A percentile compares a stretch with the other conserved stretches of the same genome.
phyloP scores from a whole-genome alignment of 805 yeast species.

The Cyberlindnera maclurae region DNA sequence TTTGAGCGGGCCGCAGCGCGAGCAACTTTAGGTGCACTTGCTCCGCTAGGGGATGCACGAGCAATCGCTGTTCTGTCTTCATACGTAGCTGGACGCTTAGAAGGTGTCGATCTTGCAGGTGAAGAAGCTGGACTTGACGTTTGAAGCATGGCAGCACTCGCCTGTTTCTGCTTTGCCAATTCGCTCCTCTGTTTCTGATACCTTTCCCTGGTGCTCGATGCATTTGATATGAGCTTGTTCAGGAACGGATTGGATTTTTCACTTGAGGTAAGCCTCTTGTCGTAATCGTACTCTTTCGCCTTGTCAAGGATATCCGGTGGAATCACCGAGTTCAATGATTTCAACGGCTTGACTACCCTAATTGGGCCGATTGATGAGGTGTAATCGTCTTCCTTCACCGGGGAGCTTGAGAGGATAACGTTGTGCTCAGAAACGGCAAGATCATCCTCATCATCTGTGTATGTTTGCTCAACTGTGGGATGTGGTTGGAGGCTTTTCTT shows the following conservation, averaged over 20 bases:
- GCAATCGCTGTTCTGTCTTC: neutral
- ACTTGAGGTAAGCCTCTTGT: slow-evolving; percentile 1
- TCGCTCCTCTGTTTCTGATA: neutral
- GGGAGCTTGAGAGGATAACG: slow-evolving; percentile 9
- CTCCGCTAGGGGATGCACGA: neutral
- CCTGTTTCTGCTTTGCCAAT: neutral
- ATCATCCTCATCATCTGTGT: neutral
- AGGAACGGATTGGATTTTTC: slow-evolving; percentile 3
- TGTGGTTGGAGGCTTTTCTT: too few species aligned
- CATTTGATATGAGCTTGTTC: slow-evolving; percentile 1
- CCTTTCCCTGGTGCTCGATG: neutral
- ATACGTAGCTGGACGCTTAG: neutral
- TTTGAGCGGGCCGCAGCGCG: neutral
- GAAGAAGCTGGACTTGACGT: neutral
- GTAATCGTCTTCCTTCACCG: slow-evolving; percentile 1
- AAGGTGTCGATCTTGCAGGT: neutral
- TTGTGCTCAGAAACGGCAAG: slow-evolving; percentile 2
- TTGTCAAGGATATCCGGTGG: neutral
- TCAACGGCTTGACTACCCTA: neutral
- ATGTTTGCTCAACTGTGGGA: too few species aligned
- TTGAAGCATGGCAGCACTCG: too few species aligned
- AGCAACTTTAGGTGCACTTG: neutral
- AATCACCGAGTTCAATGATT: slow-evolving; percentile 4
- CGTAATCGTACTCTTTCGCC: slow-evolving; percentile 2
- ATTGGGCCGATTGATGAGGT: slow-evolving; percentile 7